Evolutionary conservation across 2,329 filamentous ascomycete genomes (phyloP).

Genomic region (Neofusicoccum sp.): DNA sequence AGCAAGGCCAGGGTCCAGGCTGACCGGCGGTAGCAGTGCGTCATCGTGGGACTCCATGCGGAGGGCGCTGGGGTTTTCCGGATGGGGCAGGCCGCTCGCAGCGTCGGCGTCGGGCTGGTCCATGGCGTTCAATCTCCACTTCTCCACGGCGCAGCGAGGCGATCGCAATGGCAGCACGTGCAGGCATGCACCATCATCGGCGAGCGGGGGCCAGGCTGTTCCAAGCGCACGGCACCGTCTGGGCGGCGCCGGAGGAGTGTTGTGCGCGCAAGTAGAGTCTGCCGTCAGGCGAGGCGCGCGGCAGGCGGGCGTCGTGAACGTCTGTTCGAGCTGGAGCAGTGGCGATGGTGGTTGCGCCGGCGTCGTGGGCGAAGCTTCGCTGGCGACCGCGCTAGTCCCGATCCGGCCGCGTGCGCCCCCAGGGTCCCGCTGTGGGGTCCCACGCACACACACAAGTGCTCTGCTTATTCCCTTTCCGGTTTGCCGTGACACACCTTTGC

Average conservation of each 20-base stretch:
- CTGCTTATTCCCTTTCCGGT: too few species aligned
- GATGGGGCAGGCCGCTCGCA: neutral
- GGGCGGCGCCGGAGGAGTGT: neutral
- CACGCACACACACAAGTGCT: too few species aligned
- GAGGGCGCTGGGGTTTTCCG: neutral
- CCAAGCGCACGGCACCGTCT: neutral
- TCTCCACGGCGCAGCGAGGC: neutral
- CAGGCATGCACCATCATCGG: neutral
- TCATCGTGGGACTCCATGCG: slow-evolving; percentile 8
- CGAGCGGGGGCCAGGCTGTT: neutral
- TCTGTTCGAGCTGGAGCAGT: too few species aligned
- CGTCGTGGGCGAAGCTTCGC: neutral
- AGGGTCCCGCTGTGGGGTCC: neutral
- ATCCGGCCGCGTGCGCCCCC: neutral
- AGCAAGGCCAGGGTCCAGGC: slow-evolving; percentile 10
- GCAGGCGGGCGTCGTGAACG: too few species aligned
- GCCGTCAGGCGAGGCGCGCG: too few species aligned
- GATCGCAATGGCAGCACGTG: slow-evolving; percentile 7
- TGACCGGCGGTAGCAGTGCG: slow-evolving; percentile 1
- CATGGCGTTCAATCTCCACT: slow-evolving; percentile 10
- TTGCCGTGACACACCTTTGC: neutral
- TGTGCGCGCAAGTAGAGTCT: neutral
- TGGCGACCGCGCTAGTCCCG: neutral
- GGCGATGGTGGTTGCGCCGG: neutral
- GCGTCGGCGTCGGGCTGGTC: slow-evolving; percentile 9